Evolutionary conservation across 2,329 filamentous ascomycete genomes (phyloP).

Genomic region (Fusarium sp.): DNA sequence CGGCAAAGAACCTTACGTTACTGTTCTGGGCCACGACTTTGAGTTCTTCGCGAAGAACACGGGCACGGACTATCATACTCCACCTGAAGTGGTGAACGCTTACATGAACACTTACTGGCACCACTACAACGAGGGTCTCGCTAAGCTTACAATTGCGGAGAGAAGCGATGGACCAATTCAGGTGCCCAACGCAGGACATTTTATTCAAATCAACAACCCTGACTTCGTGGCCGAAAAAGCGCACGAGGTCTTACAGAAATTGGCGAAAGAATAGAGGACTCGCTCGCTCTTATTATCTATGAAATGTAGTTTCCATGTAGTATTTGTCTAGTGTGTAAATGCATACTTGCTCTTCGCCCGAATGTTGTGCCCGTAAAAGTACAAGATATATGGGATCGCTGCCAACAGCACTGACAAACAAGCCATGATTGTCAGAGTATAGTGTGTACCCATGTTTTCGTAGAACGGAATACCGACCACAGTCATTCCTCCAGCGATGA

Average conservation of each 20-base stretch:
- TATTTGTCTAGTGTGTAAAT: background rate
- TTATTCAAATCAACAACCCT: slow-evolving; percentile 66
- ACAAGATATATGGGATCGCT: slow-evolving; percentile 49
- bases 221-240: slow-evolving; percentile 53
- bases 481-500: slow-evolving; percentile 52
- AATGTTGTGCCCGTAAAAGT: slow-evolving; percentile 40
- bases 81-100: slow-evolving; percentile 55
- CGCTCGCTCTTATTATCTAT: background rate
- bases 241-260: slow-evolving; percentile 13
- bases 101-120: slow-evolving; percentile 68
- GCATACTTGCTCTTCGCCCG: slow-evolving; percentile 43
- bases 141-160: slow-evolving; percentile 56
- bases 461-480: slow-evolving; percentile 53
- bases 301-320: background rate
- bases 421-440: slow-evolving; percentile 51
- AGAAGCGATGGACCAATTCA: slow-evolving; percentile 51
- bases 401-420: slow-evolving; percentile 48
- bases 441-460: slow-evolving; percentile 50
- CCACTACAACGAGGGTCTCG: slow-evolving; percentile 64
- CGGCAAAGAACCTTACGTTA: slow-evolving; percentile 25
- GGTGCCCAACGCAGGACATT: slow-evolving; percentile 37
- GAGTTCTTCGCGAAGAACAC: slow-evolving; percentile 30
- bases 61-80: slow-evolving; percentile 2
- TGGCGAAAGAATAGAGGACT: background rate
- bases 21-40: slow-evolving; percentile 44